Percentiles rank a stretch among this genome's conserved stretches.
Evolutionary conservation across 2,329 filamentous ascomycete genomes (phyloP).

Genomic region (Clonostachys byssicola): DNA sequence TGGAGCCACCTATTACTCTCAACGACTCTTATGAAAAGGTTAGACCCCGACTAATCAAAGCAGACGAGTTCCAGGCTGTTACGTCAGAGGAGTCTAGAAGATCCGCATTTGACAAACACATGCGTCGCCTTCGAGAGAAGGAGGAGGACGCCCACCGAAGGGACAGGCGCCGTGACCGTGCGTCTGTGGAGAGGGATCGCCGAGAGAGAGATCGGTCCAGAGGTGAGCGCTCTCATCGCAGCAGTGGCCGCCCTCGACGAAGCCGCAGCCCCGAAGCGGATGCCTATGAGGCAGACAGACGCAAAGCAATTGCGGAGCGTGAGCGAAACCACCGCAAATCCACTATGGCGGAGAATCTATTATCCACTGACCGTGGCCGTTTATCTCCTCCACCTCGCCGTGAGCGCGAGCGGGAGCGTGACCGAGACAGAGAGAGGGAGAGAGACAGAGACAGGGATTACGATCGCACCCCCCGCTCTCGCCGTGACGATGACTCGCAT

Average conservation of each 20-base stretch:
- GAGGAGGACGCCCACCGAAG: conserved; percentile 75
- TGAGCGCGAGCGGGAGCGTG: conserved; percentile 36
- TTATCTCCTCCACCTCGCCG: conserved; percentile 34
- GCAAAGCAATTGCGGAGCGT: conserved; percentile 88
- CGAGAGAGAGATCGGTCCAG: conserved; percentile 55
- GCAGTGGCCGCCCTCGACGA: conserved; percentile 53
- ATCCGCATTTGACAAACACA: conserved; percentile 85
- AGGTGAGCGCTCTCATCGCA: conserved; percentile 61
- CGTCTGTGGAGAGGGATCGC: conserved; percentile 51
- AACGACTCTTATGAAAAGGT: conserved; percentile 88
- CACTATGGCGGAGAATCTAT: conserved; percentile 60
- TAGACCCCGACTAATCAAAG: conserved; percentile 71
- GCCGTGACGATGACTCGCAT: conserved; percentile 60
- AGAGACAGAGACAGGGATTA: conserved; percentile 36
- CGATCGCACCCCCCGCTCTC: conserved; percentile 46
- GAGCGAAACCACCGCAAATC: conserved; percentile 89
- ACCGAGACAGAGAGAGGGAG: conserved; percentile 31
- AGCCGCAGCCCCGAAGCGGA: conserved; percentile 91
- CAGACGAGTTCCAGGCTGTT: conserved; percentile 80
- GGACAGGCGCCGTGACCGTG: conserved; percentile 56
- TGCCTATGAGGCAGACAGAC: conserved; percentile 90
- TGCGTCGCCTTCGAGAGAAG: conserved; percentile 86
- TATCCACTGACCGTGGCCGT: conserved; percentile 47
- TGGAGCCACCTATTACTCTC: conserved; percentile 76
- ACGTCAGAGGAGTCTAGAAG: conserved; percentile 78